Evolutionary conservation across 805 yeast genomes (phyloP).

Genomic region (Torulaspora quercuum): DNA sequence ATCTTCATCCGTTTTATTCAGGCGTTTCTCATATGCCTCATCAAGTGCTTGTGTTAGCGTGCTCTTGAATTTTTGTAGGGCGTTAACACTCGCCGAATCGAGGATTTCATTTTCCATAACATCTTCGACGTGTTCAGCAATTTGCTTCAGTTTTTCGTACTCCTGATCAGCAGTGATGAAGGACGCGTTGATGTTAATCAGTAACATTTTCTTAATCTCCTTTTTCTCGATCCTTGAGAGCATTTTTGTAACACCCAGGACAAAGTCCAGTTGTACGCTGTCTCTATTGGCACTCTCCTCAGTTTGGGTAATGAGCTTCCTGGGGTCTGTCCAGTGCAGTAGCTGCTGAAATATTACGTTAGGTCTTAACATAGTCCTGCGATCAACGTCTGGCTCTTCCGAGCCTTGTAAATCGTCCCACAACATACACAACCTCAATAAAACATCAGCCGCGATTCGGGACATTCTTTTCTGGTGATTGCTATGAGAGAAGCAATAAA

Average conservation of each 20-base stretch:
- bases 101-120: conserved; percentile 32
- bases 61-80: conserved; percentile 33
- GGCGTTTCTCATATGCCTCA: conserved; percentile 13
- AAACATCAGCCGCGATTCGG: conserved; percentile 61
- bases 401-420: conserved; percentile 40
- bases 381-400: conserved; percentile 28
- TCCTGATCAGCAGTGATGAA: conserved; percentile 38
- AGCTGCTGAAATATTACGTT: conserved; percentile 63
- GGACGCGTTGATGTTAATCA: conserved; percentile 50
- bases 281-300: conserved; percentile 43
- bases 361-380: conserved; percentile 40
- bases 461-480: conserved; percentile 67
- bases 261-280: conserved; percentile 54
- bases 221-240: conserved; percentile 47
- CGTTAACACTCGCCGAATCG: conserved; percentile 38
- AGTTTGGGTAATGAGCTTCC: conserved; percentile 50
- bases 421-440: conserved; percentile 51
- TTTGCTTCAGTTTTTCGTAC: conserved; percentile 26
- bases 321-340: conserved; percentile 82
- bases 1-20: conserved; percentile 6
- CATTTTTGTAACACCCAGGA: conserved; percentile 50
- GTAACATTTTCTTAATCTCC: conserved; percentile 51
- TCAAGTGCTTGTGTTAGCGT: conserved; percentile 13
- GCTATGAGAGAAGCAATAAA: conserved; percentile 72
- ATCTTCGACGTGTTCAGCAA: conserved; percentile 31